Conservation (phyloP, 805 yeast genomes). For the Kodamaea leandrae region DNA sequence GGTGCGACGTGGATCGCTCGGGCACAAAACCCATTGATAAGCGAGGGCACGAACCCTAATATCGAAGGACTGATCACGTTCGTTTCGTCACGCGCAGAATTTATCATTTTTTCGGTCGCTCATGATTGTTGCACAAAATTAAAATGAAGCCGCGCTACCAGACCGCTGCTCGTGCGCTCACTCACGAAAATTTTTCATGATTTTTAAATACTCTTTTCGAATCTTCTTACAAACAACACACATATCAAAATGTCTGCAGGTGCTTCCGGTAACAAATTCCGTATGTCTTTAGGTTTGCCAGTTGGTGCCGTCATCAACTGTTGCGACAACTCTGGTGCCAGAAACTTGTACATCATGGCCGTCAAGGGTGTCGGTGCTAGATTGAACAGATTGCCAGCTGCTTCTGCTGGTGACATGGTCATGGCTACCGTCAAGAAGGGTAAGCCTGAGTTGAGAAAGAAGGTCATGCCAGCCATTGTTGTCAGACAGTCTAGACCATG, state of each 20-base stretch:
- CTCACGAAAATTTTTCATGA: slow-evolving; percentile 21
- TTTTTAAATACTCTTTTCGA: slow-evolving; percentile 14
- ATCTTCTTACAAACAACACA: slow-evolving; percentile 25
- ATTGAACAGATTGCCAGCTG: slow-evolving; percentile 99
- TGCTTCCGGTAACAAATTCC: slow-evolving; percentile 99
- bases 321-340: slow-evolving; percentile 99
- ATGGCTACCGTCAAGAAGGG: slow-evolving; percentile 99
- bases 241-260: slow-evolving; percentile 73
- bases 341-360: slow-evolving; percentile 97
- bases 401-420: slow-evolving; percentile 99
- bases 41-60: too few relatives aligned
- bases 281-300: slow-evolving; percentile 99
- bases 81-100: too few relatives aligned
- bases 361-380: slow-evolving; percentile 99
- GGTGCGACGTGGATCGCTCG: too few relatives aligned
- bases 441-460: slow-evolving; percentile 99
- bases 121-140: neutral
- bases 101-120: neutral
- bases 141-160: neutral
- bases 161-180: neutral
- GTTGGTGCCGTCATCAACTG: slow-evolving; percentile 99
- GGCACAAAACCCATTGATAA: too few relatives aligned
- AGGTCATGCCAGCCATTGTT: slow-evolving; percentile 99
- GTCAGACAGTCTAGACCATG: slow-evolving; percentile 99
- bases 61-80: too few relatives aligned